Evolutionary conservation across 164 flowering plant genomes (phyloP).

Genomic region (Brasenia schreberi): DNA sequence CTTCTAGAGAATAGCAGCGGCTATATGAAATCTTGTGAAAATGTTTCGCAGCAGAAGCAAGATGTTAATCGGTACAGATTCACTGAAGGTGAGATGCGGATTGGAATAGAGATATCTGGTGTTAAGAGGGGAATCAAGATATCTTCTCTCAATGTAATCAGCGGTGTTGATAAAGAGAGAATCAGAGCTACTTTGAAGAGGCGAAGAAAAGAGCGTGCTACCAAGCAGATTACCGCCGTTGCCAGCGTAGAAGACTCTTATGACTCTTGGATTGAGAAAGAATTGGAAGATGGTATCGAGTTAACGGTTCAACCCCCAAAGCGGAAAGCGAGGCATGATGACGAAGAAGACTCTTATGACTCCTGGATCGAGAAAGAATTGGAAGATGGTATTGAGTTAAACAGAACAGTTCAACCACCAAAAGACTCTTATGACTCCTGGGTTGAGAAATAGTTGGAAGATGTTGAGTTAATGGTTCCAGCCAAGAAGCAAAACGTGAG

Average conservation of each 20-base stretch:
- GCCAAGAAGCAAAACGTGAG: not conserved
- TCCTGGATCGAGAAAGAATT: not conserved
- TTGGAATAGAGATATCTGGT: not conserved
- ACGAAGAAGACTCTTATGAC: not conserved
- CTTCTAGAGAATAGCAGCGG: not conserved
- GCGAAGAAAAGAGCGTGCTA: not conserved
- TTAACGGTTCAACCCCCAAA: not conserved
- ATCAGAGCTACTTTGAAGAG: not conserved
- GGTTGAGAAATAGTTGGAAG: not conserved
- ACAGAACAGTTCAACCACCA: too few species aligned
- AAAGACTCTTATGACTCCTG: not conserved
- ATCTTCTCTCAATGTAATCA: not conserved
- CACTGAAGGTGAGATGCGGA: not conserved
- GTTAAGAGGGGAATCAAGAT: not conserved
- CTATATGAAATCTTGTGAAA: not conserved
- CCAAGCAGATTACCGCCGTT: not conserved
- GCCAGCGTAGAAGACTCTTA: not conserved
- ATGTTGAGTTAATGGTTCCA: not conserved
- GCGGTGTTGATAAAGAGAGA: not conserved
- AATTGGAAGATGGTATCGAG: not conserved
- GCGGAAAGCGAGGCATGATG: not conserved
- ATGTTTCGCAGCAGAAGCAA: not conserved
- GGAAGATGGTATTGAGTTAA: not conserved
- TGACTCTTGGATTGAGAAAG: not conserved
- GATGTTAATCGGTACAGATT: not conserved